Percentiles rank a stretch among this genome's conserved stretches.
Evolutionary conservation across 108 stramenopile genomes (phyloP).

Genomic region (Cyclotella atomus): DNA sequence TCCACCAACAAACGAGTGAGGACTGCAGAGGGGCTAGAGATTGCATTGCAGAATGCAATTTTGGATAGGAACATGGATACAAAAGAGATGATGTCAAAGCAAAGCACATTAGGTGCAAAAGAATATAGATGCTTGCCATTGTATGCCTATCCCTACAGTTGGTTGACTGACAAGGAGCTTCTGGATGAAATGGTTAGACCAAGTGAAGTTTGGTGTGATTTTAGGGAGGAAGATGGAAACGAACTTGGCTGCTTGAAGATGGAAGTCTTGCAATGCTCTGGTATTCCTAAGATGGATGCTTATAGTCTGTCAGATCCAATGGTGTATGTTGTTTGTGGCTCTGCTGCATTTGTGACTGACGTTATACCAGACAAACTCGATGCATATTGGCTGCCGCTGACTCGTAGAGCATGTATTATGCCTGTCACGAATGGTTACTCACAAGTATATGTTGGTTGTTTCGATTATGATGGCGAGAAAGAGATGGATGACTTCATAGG

Average conservation of each 20-base stretch:
- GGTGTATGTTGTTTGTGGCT: constrained; percentile 63
- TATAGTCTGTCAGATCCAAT: constrained; percentile 60
- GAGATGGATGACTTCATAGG: constrained; percentile 74
- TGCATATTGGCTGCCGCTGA: constrained; percentile 62
- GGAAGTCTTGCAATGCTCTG: constrained; percentile 53
- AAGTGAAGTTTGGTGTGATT: constrained; percentile 47
- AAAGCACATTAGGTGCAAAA: not conserved
- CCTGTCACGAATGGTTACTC: constrained; percentile 62
- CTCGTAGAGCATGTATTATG: constrained; percentile 62
- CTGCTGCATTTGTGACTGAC: constrained; percentile 67
- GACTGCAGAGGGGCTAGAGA: constrained; percentile 13
- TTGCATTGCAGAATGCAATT: constrained; percentile 6
- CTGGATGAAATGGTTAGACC: constrained; percentile 47
- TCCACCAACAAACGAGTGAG: constrained; percentile 3
- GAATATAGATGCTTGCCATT: constrained; percentile 51
- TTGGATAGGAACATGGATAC: not conserved
- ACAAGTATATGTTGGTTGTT: constrained; percentile 57
- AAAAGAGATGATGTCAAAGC: not conserved
- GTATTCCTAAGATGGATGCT: constrained; percentile 61
- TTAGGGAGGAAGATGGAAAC: constrained; percentile 24
- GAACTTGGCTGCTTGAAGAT: constrained; percentile 52
- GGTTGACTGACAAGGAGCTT: constrained; percentile 64
- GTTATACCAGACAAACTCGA: constrained; percentile 52
- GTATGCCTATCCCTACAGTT: constrained; percentile 64
- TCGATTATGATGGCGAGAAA: constrained; percentile 62